A percentile compares a stretch with the other conserved stretches of the same genome.
Conservation (phyloP, 345 rosid genomes). For the Populus deltoides region DNA sequence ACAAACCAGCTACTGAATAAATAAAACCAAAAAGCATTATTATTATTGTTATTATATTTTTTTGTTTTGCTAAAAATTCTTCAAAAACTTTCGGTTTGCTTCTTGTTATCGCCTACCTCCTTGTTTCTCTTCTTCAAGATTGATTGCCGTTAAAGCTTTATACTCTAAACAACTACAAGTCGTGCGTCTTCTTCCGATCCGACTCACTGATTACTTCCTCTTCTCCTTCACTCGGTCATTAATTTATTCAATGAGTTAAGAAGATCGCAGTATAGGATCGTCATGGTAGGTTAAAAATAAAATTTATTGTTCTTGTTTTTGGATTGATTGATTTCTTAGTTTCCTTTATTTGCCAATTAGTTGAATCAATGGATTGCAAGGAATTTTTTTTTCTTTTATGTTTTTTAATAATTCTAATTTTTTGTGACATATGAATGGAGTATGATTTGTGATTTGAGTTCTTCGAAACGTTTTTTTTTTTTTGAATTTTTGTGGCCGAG, state of each 20-base stretch:
- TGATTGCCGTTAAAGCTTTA: constrained; percentile 1
- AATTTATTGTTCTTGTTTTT: neutral
- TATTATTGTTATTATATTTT: neutral
- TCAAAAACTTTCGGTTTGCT: constrained; percentile 14
- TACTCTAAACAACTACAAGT: neutral
- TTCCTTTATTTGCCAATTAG: neutral
- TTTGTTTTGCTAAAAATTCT: neutral
- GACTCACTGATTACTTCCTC: constrained; percentile 8
- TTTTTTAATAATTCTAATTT: neutral
- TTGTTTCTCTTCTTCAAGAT: constrained; percentile 3
- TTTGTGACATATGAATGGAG: neutral
- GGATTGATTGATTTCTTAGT: neutral
- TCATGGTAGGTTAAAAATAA: constrained; percentile 18
- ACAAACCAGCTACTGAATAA: no score
- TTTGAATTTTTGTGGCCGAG: neutral
- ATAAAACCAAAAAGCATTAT: neutral
- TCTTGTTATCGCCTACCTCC: constrained; percentile 4
- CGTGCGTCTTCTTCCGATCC: constrained; percentile 12
- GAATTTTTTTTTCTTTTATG: neutral
- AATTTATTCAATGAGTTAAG: constrained; percentile 16
- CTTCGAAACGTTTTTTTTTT: neutral
- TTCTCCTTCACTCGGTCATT: constrained; percentile 2
- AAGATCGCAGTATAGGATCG: constrained; percentile 22
- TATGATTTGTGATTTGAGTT: neutral
- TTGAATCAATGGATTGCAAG: neutral